Conservation (phyloP, 257 asterid genomes). For the Solanum okadae region DNA sequence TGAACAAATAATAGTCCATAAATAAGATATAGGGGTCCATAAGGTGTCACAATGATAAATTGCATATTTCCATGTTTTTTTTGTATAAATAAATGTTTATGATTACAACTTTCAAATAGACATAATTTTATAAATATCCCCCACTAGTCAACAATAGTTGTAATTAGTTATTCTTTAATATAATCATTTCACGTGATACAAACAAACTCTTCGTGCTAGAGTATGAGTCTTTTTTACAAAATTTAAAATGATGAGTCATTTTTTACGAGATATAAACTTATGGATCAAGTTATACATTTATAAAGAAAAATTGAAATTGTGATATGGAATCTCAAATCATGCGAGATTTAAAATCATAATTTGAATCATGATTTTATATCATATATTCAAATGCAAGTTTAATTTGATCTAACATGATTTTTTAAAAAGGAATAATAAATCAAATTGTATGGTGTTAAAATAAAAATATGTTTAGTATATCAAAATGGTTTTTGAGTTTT, state of each 20-base stretch:
- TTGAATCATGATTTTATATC: neutral
- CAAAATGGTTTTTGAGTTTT: too few species aligned
- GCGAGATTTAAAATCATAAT: neutral
- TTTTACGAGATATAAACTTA: too few species aligned
- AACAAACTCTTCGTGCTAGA: neutral
- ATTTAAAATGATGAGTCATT: too few species aligned
- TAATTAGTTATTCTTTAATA: neutral
- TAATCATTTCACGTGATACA: too few species aligned
- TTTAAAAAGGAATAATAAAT: too few species aligned
- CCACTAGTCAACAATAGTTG: neutral
- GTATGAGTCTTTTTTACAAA: neutral
- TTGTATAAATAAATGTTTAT: neutral
- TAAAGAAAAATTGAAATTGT: too few species aligned
- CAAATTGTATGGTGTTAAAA: neutral
- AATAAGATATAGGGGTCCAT: neutral
- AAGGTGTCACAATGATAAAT: neutral
- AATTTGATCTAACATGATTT: neutral
- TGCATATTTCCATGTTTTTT: too few species aligned
- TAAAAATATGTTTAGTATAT: neutral
- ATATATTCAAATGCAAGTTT: neutral
- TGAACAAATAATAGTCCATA: neutral
- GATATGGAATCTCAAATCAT: neutral
- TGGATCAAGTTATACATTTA: neutral
- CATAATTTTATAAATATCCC: neutral
- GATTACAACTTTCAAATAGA: neutral